Evolutionary conservation across 306 rosid genomes (phyloP), one percentile per base, ranked within the genome.

Genomic region (Vigna angularis): DNA sequence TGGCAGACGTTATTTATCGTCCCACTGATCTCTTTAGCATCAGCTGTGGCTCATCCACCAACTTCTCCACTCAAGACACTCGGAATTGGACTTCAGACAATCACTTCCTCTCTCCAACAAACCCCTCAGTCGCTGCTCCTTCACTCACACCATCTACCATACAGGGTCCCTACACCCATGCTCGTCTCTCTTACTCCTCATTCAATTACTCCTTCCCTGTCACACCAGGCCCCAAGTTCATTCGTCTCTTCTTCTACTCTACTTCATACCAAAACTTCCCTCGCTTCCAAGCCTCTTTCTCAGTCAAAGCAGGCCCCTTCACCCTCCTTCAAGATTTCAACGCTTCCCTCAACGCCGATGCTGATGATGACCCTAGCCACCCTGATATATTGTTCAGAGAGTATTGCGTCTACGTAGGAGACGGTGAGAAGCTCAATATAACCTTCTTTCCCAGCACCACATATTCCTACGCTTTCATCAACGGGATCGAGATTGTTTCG

Each of bases 171-270:
- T 79, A 58, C 49, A 0, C 70, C 42, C 4, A 34, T 4, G 81
- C 78, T 15, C 74, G 83, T 7, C 36, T 83, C 49, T 83, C 81
- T 9, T 13, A 6, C 32, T 79, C 83, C 0, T 57, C 64, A 5
- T 89, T 89, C 85, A 78, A 82, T 6, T 91, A 87, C 79, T 57
- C 26, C 0, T 74, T 83, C 73, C 44, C 57, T 1, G 66, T 79
- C 65, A 28, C 70, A 2, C 2, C 58, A 0, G 86, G 86, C 40
- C 74, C 9, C 7, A 83, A 79, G 28, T 83, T 83, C 65, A 4
- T 83, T 56, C 82, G 26, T 6, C 80, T 83, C 7, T 73, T 66
- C 53, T 78, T 83, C 64, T 24, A 48, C 77, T 74, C 86, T 10
- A 4, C 61, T 32, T 26, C 72, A 0, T 78, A 78, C 69, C 55